Evolutionary conservation across 2,329 filamentous ascomycete genomes (phyloP), one percentile per base, ranked within the genome.

Genomic region (Aureobasidium subglaciale): DNA sequence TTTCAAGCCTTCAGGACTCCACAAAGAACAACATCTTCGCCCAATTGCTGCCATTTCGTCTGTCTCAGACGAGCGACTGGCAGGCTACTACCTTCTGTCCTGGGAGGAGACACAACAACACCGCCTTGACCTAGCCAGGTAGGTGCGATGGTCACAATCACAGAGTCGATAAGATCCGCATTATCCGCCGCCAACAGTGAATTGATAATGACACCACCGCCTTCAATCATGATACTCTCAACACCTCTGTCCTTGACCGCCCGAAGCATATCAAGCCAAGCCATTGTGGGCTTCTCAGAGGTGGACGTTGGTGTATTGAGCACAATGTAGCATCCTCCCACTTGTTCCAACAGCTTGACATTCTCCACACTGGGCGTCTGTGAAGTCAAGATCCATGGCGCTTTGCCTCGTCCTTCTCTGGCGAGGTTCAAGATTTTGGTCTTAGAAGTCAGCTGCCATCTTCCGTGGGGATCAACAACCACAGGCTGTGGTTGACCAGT

Each of bases 91-190:
- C 76, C 67, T 2, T 71, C 68, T 56, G 78, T 77, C 30, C 82
- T 76, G 18, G 81, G 75, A 2, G 91, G 92, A 43, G 83, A 85
- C 2, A 96, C 88, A 10, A 84, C 30, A 9, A 96, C 88, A 7
- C 90, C 90, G 2, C 88, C 89, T 58, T 81, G 78, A 1, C 92
- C 92, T n/a, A 97, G 77, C 82, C 90, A 97, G 0, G 84, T 89
- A 8, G 92, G 92, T 3, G 92, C 90, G 64, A 96, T 84, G 0
- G 92, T 96, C 57, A 96, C 78, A 63, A 97, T 87, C 46, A 96
- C 84, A 2, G 86, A 86, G 65, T 89, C 80, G 38, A 95, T 76
- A 8, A 90, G 73, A n/a, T 68, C 63, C 15, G 81, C 75, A 63
- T 84, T 82, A 25, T 74, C 73, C 2, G 80, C 76, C 18, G 58